Evolutionary conservation across 495 filamentous ascomycete genomes (phyloP).

Genomic region (Venustampulla echinocandica): DNA sequence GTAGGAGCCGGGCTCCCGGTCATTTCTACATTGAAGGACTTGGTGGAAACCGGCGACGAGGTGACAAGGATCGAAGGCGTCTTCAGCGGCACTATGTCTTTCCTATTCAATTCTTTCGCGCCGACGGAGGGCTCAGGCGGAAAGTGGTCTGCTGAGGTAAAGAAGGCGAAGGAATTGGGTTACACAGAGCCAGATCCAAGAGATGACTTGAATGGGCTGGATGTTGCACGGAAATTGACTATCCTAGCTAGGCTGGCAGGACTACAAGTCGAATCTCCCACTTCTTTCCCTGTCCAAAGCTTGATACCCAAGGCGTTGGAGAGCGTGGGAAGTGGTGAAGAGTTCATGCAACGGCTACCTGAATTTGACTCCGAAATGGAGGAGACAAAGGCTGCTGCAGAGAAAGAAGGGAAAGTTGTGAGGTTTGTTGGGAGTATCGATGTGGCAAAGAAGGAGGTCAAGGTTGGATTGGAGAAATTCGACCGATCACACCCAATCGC

Average conservation of each 20-base stretch:
- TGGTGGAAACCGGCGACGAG: constrained; percentile 82
- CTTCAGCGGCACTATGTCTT: constrained; percentile 92
- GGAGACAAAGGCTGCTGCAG: constrained; percentile 63
- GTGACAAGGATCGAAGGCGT: constrained; percentile 88
- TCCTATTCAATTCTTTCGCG: constrained; percentile 92
- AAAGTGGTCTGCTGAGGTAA: constrained; percentile 81
- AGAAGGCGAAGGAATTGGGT: constrained; percentile 84
- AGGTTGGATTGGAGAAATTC: constrained; percentile 84
- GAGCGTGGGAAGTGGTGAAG: constrained; percentile 57
- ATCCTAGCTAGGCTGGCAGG: constrained; percentile 82
- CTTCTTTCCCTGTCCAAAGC: constrained; percentile 82
- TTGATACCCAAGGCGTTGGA: constrained; percentile 81
- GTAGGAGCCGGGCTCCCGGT: constrained; percentile 89
- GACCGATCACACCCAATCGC: constrained; percentile 79
- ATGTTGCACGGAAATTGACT: constrained; percentile 93
- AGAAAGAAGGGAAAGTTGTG: constrained; percentile 81
- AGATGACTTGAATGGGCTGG: constrained; percentile 91
- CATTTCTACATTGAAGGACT: constrained; percentile 80
- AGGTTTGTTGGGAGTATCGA: constrained; percentile 92
- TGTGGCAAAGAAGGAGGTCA: constrained; percentile 61
- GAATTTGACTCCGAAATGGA: constrained; percentile 82
- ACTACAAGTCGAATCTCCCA: constrained; percentile 64
- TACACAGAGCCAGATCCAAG: constrained; percentile 96
- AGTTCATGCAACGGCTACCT: constrained; percentile 70
- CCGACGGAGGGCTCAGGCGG: constrained; percentile 58